Evolutionary conservation across 495 filamentous ascomycete species (phyloP), one percentile per base, ranked within the genome.

Genomic region (Daldinia decipiens): DNA sequence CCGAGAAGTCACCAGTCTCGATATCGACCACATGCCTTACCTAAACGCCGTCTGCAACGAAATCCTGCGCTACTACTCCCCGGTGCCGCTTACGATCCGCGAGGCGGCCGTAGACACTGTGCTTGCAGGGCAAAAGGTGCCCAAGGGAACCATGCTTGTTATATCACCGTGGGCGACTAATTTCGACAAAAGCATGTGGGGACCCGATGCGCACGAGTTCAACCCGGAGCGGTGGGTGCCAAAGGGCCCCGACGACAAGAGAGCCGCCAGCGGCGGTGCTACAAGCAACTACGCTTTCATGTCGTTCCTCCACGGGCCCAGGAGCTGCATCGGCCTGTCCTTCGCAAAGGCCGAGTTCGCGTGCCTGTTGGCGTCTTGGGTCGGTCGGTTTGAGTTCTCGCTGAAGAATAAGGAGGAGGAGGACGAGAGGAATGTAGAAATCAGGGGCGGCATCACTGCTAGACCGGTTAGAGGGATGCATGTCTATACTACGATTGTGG

Each of bases 281-380:
- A 59, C 70, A 8, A 89, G 85, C 77, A 88, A 90, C 65, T 89
- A 83, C 54, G 82, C 81, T 32, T 87, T 89, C 73, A 72, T 90
- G 76, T 89, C 87, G 0, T 90, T 90, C 67, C 74, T 89, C 29
- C 87, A 88, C 63, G 88, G 88, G 0, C 84, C 88, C 4, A 73
- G 88, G 55, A 86, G 83, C 43, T 91, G 88, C 71, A 90, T 91
- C 56, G 88, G 89, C 5, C 81, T 83, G 77, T 83, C 84, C 2
- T 99, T 99, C 80, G 91, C 94, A 0, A 91, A 88, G 78, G 83
- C 88, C 0, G 95, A 98, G 83, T 92, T 96, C 77, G 92, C 91
- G 7, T 93, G 88, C 74, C 79, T 97, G 70, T 66, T 99, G 54
- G 94, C 93, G 57, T 85, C 86, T 3, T 84, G 89, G 80, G 87